These are phyloP conservation scores for Aspergillus eucalypticola DNA, from an alignment of 2,329 filamentous ascomycete genomes.

Conservation along the genomic window DNA sequence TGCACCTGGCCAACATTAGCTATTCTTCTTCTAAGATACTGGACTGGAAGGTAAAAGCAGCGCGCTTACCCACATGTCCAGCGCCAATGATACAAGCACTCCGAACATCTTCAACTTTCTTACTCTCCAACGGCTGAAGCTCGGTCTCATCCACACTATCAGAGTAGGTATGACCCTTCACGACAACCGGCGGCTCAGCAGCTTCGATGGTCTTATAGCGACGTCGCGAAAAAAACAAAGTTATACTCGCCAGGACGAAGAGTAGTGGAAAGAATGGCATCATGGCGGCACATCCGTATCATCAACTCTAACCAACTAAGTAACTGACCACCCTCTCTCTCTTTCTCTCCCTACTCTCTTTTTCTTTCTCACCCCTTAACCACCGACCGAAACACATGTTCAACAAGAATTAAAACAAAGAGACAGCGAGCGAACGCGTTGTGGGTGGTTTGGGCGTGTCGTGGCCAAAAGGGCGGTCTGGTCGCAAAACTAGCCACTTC, in stretches of 20 bases:
- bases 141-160: slow-evolving; percentile 15
- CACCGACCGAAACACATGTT: neutral
- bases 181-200: slow-evolving; percentile 14
- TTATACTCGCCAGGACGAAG: slow-evolving; percentile 20
- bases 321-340: neutral
- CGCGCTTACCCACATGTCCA: slow-evolving; percentile 26
- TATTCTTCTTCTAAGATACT: neutral
- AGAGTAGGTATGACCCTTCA: slow-evolving; percentile 23
- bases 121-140: neutral
- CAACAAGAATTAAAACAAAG: neutral
- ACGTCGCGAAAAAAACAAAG: slow-evolving; percentile 17
- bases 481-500: slow-evolving; percentile 9
- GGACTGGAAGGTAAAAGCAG: neutral
- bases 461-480: slow-evolving; percentile 9
- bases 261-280: slow-evolving; percentile 22
- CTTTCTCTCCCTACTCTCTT: no score
- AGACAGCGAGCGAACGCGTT: neutral
- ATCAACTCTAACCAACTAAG: neutral
- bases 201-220: slow-evolving; percentile 14
- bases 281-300: slow-evolving; percentile 6
- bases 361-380: neutral
- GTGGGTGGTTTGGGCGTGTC: neutral
- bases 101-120: slow-evolving; percentile 18
- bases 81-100: slow-evolving; percentile 29
- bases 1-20: slow-evolving; percentile 14